Percentiles rank a stretch among this genome's conserved stretches.
Conservation (phyloP, 2,329 filamentous ascomycete species). For the Sodiomyces alkalinus region DNA sequence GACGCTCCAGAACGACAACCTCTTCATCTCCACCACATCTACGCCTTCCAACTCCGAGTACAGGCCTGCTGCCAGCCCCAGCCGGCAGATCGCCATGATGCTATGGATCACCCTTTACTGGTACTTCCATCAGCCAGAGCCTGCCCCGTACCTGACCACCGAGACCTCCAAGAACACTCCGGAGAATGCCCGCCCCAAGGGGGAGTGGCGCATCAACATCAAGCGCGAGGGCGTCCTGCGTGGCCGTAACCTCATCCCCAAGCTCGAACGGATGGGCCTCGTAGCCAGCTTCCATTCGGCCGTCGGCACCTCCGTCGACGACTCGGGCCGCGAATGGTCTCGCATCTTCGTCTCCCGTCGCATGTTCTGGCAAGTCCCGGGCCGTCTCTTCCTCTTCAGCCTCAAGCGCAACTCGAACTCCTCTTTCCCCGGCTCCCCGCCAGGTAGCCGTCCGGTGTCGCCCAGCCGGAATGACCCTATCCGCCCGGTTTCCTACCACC, state of each 20-base stretch:
- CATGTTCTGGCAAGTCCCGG: slow-evolving; percentile 86
- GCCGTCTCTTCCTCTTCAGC: slow-evolving; percentile 76
- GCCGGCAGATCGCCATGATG: slow-evolving; percentile 90
- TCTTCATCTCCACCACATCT: slow-evolving; percentile 87
- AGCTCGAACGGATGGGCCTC: slow-evolving; percentile 86
- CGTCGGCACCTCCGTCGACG: slow-evolving; percentile 50
- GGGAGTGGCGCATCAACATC: slow-evolving; percentile 77
- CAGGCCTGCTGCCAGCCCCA: slow-evolving; percentile 65
- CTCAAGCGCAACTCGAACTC: slow-evolving; percentile 41
- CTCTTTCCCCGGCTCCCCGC: slow-evolving; percentile 34
- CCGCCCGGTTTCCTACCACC: slow-evolving; percentile 10
- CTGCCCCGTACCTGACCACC: slow-evolving; percentile 47
- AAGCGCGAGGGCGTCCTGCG: slow-evolving; percentile 79
- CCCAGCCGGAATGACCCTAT: slow-evolving; percentile 23
- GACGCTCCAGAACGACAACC: slow-evolving; percentile 61
- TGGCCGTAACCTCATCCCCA: slow-evolving; percentile 67
- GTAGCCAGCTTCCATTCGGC: slow-evolving; percentile 61
- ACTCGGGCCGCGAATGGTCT: slow-evolving; percentile 51
- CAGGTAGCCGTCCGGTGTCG: slow-evolving; percentile 36
- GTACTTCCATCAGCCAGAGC: slow-evolving; percentile 87
- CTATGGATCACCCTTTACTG: slow-evolving; percentile 88
- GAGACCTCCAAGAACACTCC: slow-evolving; percentile 51
- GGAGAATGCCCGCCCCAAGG: slow-evolving; percentile 54
- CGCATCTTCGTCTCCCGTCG: slow-evolving; percentile 69
- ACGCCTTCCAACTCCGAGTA: slow-evolving; percentile 69